Percentiles rank a stretch among this genome's conserved stretches.
phyloP scores from a whole-genome alignment of 192 early-diverging fungal genomes.

The Umbelopsis ramanniana region DNA sequence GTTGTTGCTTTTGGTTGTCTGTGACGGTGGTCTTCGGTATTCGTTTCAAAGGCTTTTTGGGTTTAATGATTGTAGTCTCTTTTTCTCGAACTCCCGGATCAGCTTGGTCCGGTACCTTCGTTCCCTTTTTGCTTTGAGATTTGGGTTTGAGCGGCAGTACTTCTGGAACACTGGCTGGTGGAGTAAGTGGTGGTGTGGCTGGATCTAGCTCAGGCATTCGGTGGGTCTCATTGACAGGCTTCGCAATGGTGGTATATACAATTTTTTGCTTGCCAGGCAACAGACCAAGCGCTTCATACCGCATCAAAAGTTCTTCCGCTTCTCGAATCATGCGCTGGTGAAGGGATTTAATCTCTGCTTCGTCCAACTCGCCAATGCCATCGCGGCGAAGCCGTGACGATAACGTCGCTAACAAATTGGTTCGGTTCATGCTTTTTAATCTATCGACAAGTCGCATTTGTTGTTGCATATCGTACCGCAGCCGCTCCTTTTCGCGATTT shows the following conservation, averaged over 20 bases:
- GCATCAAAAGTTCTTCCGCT: constrained; percentile 13
- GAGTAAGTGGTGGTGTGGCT: not conserved
- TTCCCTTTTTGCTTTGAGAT: not conserved
- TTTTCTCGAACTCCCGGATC: not conserved
- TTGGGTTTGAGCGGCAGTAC: not conserved
- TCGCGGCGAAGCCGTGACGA: constrained; percentile 32
- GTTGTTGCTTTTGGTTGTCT: not conserved
- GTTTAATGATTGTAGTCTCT: no score
- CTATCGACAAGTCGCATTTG: constrained; percentile 55
- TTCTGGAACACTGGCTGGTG: not conserved
- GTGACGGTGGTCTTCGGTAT: no score
- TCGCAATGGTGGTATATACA: constrained; percentile 6
- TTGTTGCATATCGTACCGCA: constrained; percentile 58
- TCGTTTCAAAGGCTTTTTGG: no score
- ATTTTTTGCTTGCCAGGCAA: constrained; percentile 12
- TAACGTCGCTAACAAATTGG: constrained; percentile 29
- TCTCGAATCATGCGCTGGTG: constrained; percentile 16
- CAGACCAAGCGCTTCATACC: constrained; percentile 11
- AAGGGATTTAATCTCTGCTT: constrained; percentile 5
- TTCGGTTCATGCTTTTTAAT: constrained; percentile 51
- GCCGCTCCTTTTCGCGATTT: constrained; percentile 59
- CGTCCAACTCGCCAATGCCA: constrained; percentile 12
- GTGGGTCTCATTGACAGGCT: not conserved
- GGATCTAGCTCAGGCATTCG: not conserved
- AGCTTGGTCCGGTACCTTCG: not conserved